phyloP scores from a whole-genome alignment of 2,329 filamentous ascomycete genomes.

The Fusarium agapanthi region DNA sequence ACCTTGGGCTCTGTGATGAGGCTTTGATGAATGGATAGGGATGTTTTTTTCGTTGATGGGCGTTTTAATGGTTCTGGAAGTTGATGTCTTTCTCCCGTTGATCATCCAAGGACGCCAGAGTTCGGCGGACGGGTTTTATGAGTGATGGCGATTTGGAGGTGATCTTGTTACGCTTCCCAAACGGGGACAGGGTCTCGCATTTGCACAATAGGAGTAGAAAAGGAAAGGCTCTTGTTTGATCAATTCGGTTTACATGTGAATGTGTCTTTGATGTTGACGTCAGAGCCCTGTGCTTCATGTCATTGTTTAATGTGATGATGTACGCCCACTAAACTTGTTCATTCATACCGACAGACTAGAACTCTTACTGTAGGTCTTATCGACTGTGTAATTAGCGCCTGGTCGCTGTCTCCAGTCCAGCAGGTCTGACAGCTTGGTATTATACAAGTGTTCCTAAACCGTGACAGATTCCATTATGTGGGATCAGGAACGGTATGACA shows the following conservation, averaged over 20 bases:
- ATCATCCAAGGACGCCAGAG: conserved; percentile 41
- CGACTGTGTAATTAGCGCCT: neutral
- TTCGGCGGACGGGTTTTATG: conserved; percentile 35
- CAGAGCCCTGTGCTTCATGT: neutral
- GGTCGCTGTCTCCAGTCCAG: neutral
- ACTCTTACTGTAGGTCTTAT: too few relatives aligned
- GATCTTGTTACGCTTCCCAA: conserved; percentile 44
- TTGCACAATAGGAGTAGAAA: conserved; percentile 50
- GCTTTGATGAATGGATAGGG: conserved; percentile 1
- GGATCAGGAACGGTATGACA: neutral
- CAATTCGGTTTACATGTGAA: conserved; percentile 25
- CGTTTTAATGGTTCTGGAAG: conserved; percentile 12
- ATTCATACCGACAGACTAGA: neutral
- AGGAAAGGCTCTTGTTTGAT: conserved; percentile 48
- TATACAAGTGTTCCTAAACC: neutral
- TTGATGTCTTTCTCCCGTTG: conserved; percentile 4
- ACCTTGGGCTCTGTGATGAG: conserved; percentile 9
- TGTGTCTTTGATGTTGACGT: neutral
- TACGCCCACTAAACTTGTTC: neutral
- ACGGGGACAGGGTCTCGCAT: conserved; percentile 47
- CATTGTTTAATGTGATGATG: neutral
- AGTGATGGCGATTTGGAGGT: conserved; percentile 42
- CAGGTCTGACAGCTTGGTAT: neutral
- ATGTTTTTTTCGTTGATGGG: conserved; percentile 1
- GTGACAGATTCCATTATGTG: too few relatives aligned